Conservation (phyloP, 1,284 basidiomycete species). For the Pascua guehoae region DNA sequence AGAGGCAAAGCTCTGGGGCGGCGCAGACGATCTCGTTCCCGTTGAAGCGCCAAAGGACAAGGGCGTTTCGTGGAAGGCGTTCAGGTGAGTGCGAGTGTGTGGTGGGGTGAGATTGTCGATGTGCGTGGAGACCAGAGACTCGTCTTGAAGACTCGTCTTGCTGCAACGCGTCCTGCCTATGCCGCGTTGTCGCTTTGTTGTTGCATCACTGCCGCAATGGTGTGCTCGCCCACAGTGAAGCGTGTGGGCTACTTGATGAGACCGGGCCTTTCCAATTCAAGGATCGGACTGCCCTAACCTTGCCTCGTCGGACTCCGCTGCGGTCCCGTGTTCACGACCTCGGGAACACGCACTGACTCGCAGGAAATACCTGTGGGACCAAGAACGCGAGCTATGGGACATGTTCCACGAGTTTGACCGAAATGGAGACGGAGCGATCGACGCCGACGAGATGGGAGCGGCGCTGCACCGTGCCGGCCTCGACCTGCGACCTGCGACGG, state of each 20-base stretch:
- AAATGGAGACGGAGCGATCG: constrained; percentile 77
- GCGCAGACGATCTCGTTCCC: constrained; percentile 52
- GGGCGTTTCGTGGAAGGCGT: constrained; percentile 68
- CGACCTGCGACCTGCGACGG: constrained; percentile 60
- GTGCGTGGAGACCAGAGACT: not conserved
- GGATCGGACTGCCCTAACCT: not conserved
- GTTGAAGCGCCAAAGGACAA: constrained; percentile 31
- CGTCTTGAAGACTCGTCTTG: not conserved
- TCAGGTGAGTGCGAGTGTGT: constrained; percentile 51
- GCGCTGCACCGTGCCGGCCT: constrained; percentile 74
- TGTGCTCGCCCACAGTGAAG: too few species aligned
- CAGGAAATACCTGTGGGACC: constrained; percentile 37
- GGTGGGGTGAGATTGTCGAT: not conserved
- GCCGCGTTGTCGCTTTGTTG: not conserved
- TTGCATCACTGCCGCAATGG: not conserved
- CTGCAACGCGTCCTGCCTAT: not conserved
- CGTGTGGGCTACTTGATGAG: too few species aligned
- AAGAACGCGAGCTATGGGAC: constrained; percentile 70
- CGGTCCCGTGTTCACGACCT: not conserved
- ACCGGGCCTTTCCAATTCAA: too few species aligned
- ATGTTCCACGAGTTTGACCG: constrained; percentile 84
- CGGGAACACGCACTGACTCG: constrained; percentile 2
- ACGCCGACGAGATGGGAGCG: constrained; percentile 64
- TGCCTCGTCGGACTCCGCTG: not conserved
- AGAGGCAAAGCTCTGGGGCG: constrained; percentile 50